These are phyloP conservation scores for Phytophthora kernoviae DNA, from an alignment of 352 stramenopile species.

Conservation along the genomic window DNA sequence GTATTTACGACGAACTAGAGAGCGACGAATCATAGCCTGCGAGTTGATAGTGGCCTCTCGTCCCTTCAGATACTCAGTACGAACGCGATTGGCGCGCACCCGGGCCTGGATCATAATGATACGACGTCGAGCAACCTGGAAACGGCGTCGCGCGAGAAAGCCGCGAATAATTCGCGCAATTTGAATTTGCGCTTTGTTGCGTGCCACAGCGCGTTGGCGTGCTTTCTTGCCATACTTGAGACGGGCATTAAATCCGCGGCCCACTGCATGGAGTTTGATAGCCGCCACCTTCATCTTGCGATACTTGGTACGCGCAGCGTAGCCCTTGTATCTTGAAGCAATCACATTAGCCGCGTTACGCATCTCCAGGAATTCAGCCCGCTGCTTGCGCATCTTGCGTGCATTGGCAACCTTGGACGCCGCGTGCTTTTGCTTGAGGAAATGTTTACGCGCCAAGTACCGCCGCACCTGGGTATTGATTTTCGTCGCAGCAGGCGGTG, in stretches of 20 bases:
- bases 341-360: slow-evolving; percentile 68
- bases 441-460: slow-evolving; percentile 70
- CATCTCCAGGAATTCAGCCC: slow-evolving; percentile 68
- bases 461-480: slow-evolving; percentile 78
- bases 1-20: slow-evolving; percentile 79
- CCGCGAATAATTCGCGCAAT: slow-evolving; percentile 79
- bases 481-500: slow-evolving; percentile 74
- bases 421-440: slow-evolving; percentile 68
- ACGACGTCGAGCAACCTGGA: slow-evolving; percentile 52
- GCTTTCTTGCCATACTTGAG: slow-evolving; percentile 90
- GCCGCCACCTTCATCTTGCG: slow-evolving; percentile 69
- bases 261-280: slow-evolving; percentile 78
- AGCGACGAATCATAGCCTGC: slow-evolving; percentile 87
- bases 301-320: slow-evolving; percentile 65
- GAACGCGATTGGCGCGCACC: slow-evolving; percentile 85
- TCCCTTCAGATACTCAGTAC: slow-evolving; percentile 86
- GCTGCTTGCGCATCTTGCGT: slow-evolving; percentile 68
- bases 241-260: slow-evolving; percentile 77
- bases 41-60: slow-evolving; percentile 88
- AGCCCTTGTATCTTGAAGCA: slow-evolving; percentile 78
- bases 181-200: slow-evolving; percentile 80
- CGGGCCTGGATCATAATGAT: slow-evolving; percentile 90
- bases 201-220: slow-evolving; percentile 65
- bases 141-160: slow-evolving; percentile 64
- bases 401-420: slow-evolving; percentile 77